Percentiles rank a stretch among this genome's conserved stretches.
These are phyloP conservation scores for Polychytrium aggregatum DNA, from an alignment of 192 early-diverging fungal species.

Conservation along the genomic window DNA sequence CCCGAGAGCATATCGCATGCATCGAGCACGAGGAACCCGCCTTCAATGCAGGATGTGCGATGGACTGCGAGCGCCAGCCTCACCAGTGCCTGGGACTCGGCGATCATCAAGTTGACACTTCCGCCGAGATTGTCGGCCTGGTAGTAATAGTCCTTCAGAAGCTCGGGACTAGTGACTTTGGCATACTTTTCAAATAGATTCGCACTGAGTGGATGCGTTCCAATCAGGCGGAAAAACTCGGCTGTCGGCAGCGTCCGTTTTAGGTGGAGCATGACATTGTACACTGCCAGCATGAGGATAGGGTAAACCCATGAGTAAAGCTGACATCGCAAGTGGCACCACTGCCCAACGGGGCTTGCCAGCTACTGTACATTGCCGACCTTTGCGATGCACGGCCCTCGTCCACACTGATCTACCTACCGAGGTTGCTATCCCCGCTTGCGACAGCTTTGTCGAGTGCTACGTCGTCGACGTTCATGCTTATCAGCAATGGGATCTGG, in stretches of 20 bases:
- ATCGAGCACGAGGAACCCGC: neutral
- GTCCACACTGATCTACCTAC: no score
- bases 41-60: conserved; percentile 2
- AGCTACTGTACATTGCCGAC: no score
- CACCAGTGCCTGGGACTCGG: no score
- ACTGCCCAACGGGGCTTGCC: no score
- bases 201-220: conserved; percentile 69
- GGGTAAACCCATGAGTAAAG: no score
- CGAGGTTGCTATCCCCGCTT: conserved; percentile 90
- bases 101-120: conserved; percentile 36
- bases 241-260: conserved; percentile 69
- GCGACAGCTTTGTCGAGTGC: conserved; percentile 85
- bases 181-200: conserved; percentile 79
- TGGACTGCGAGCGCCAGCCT: no score
- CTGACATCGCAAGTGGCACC: no score
- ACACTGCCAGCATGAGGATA: conserved; percentile 42
- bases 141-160: conserved; percentile 92
- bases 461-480: conserved; percentile 81
- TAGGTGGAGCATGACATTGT: conserved; percentile 81
- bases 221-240: conserved; percentile 85
- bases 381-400: no score
- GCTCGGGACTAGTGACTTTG: conserved; percentile 56
- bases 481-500: conserved; percentile 89
- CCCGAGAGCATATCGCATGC: neutral
- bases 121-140: conserved; percentile 79